These are phyloP conservation scores for Globisporangium polare DNA, from an alignment of 352 stramenopile genomes.

Conservation along the genomic window DNA sequence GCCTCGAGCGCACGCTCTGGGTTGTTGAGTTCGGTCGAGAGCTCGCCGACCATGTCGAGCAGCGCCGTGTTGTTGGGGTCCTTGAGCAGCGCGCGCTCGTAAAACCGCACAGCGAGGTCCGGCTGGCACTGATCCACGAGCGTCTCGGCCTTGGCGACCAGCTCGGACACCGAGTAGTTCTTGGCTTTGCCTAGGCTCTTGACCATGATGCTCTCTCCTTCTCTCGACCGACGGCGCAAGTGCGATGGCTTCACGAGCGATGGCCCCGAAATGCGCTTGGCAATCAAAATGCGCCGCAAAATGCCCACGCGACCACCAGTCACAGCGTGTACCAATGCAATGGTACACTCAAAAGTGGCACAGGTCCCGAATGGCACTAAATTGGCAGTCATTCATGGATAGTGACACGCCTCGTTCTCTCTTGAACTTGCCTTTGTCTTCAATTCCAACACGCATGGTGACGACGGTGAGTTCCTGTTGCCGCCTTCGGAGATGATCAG, in stretches of 20 bases:
- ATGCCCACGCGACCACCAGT: conserved; percentile 15
- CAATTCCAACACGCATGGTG: background rate
- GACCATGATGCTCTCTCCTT: conserved; percentile 23
- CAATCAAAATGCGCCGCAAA: conserved; percentile 6
- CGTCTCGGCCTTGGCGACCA: conserved; percentile 79
- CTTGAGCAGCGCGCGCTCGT: conserved; percentile 67
- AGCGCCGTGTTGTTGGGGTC: conserved; percentile 68
- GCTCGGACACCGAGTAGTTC: conserved; percentile 58
- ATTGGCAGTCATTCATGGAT: too few species aligned
- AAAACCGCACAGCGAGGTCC: conserved; percentile 82
- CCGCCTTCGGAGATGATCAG: conserved; percentile 13
- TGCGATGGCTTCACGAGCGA: conserved; percentile 5
- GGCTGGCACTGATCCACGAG: conserved; percentile 84
- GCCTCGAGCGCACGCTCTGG: conserved; percentile 64
- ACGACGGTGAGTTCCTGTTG: conserved; percentile 1
- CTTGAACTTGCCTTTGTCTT: too few species aligned
- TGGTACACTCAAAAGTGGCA: conserved; percentile 1
- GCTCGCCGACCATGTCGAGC: conserved; percentile 76
- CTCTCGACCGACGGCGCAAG: background rate
- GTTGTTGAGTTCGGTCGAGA: conserved; percentile 80
- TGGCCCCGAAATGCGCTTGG: background rate
- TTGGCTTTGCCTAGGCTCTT: conserved; percentile 25
- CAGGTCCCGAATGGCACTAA: background rate
- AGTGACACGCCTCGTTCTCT: too few species aligned
- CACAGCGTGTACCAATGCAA: conserved; percentile 5